Percentiles rank a stretch among this genome's conserved stretches.
Conservation (phyloP, 2,329 filamentous ascomycete species). For the Aspergillus pseudoglaucus region DNA sequence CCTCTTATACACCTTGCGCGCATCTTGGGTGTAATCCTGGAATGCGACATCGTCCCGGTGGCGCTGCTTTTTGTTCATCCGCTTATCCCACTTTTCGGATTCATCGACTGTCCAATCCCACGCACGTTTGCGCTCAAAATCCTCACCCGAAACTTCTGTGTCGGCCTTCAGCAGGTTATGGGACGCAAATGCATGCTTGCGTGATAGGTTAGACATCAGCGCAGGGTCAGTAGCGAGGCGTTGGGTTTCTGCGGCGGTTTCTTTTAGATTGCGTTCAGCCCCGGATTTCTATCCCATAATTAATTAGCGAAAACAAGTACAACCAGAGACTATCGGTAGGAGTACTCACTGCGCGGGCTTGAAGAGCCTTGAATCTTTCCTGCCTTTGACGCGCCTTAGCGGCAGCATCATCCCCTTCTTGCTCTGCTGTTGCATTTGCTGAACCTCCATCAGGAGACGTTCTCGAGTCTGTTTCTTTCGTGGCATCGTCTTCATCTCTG, state of each 20-base stretch:
- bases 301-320: constrained; percentile 8
- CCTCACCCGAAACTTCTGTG: constrained; percentile 73
- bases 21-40: constrained; percentile 79
- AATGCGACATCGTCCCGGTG: constrained; percentile 83
- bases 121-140: constrained; percentile 94
- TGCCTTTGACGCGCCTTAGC: constrained; percentile 54
- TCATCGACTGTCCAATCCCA: constrained; percentile 99
- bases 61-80: constrained; percentile 75
- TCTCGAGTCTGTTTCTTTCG: constrained; percentile 9
- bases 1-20: constrained; percentile 87
- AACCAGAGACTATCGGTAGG: background rate
- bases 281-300: constrained; percentile 34
- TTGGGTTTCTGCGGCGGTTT: constrained; percentile 75
- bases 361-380: constrained; percentile 79
- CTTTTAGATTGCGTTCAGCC: constrained; percentile 62
- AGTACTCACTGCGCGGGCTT: constrained; percentile 61
- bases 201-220: constrained; percentile 69
- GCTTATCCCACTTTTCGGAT: constrained; percentile 86
- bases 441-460: constrained; percentile 1
- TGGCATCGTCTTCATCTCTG: constrained; percentile 6
- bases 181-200: constrained; percentile 78
- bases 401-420: constrained; percentile 19
- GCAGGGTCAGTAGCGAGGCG: constrained; percentile 70
- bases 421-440: background rate
- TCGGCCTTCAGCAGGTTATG: constrained; percentile 94